Percentiles rank a stretch among this genome's conserved stretches.
Conservation (phyloP, 164 flowering plant genomes). For the Vitis rotundifolia region DNA sequence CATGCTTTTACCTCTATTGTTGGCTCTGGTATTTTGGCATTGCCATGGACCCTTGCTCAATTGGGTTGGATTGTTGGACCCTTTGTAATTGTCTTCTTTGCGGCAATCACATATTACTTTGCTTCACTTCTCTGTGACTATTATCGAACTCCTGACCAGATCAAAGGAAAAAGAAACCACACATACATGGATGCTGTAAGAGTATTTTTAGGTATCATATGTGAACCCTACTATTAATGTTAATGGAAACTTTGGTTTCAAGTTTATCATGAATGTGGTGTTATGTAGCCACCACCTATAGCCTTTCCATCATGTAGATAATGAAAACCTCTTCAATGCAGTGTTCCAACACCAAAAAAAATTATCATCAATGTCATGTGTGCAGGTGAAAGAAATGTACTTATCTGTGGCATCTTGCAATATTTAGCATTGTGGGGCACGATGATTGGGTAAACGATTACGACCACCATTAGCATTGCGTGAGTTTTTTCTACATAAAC, state of each 20-base stretch:
- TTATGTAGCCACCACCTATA: too few relatives aligned
- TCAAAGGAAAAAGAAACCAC: conserved; percentile 35
- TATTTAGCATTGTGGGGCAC: conserved; percentile 31
- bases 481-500: conserved; percentile 7
- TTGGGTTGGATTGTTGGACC: conserved; percentile 50
- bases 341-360: too few relatives aligned
- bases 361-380: too few relatives aligned
- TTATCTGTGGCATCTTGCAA: conserved; percentile 24
- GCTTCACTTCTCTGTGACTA: conserved; percentile 41
- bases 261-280: too few relatives aligned
- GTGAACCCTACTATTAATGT: too few relatives aligned
- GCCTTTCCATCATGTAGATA: too few relatives aligned
- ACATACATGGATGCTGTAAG: conserved; percentile 40
- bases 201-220: conserved; percentile 29
- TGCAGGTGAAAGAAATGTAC: conserved; percentile 24
- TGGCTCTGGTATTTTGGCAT: conserved; percentile 43
- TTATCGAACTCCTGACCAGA: conserved; percentile 43
- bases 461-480: conserved; percentile 38
- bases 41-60: conserved; percentile 53
- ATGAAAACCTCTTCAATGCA: too few relatives aligned
- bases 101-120: conserved; percentile 32
- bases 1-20: conserved; percentile 41
- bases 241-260: too few relatives aligned
- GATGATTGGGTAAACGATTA: conserved; percentile 33
- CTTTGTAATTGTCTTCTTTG: conserved; percentile 26